phyloP scores from a whole-genome alignment of 139 green algal genomes.

The Nannochloris sp. region DNA sequence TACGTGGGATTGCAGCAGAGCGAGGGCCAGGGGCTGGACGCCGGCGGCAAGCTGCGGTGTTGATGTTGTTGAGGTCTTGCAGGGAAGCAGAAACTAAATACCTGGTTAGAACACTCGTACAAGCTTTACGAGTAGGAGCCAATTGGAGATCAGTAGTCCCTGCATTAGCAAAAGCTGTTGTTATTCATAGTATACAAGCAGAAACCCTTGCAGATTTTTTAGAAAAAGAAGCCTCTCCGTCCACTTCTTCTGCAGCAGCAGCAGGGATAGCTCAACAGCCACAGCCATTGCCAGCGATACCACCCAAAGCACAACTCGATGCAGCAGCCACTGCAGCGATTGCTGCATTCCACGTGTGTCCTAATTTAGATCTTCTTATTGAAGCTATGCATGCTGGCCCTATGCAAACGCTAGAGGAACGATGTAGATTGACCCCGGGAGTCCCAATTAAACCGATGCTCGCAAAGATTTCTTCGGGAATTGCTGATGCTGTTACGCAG shows the following conservation, averaged over 20 bases:
- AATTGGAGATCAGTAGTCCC: slow-evolving; percentile 72
- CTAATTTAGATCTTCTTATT: slow-evolving; percentile 62
- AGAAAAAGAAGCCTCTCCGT: background rate
- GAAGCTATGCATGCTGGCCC: slow-evolving; percentile 51
- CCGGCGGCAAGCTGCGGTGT: slow-evolving; percentile 43
- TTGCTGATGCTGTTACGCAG: slow-evolving; percentile 48
- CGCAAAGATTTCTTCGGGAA: slow-evolving; percentile 55
- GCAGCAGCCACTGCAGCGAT: slow-evolving; percentile 41
- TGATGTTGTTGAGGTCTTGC: slow-evolving; percentile 52
- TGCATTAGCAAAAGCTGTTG: slow-evolving; percentile 55
- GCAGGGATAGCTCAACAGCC: background rate
- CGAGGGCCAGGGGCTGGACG: slow-evolving; percentile 32
- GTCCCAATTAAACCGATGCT: slow-evolving; percentile 91
- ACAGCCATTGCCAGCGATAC: background rate
- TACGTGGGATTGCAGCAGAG: slow-evolving; percentile 43
- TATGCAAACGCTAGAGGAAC: slow-evolving; percentile 36
- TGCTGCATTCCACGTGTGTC: slow-evolving; percentile 73
- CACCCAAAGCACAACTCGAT: slow-evolving; percentile 47
- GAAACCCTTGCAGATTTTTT: background rate
- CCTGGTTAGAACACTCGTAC: slow-evolving; percentile 65
- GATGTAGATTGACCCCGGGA: slow-evolving; percentile 42
- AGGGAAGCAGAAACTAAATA: slow-evolving; percentile 64
- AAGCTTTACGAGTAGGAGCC: slow-evolving; percentile 80
- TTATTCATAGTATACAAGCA: slow-evolving; percentile 40
- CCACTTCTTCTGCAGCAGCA: background rate